Evolutionary conservation across 1,284 basidiomycete genomes (phyloP).

Genomic region (Ganoderma leucocontextum): DNA sequence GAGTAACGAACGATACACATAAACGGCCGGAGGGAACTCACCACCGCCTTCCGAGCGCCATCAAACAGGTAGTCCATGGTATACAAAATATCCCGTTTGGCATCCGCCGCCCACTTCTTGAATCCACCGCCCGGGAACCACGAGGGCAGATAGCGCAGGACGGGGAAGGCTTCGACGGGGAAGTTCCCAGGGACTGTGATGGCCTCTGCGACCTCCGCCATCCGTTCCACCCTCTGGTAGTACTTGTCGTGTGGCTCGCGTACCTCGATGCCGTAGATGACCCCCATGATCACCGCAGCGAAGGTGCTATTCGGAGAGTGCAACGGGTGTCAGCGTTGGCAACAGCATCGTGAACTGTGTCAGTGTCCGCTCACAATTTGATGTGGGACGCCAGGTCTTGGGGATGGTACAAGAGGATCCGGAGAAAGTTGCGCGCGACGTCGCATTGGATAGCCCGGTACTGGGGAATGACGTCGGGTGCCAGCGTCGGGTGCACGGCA

Average conservation of each 20-base stretch:
- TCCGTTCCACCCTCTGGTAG: slow-evolving; percentile 19
- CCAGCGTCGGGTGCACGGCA: slow-evolving; percentile 20
- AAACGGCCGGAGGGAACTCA: background rate
- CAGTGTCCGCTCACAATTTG: slow-evolving; percentile 22
- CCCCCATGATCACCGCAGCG: slow-evolving; percentile 40
- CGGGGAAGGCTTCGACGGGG: slow-evolving; percentile 25
- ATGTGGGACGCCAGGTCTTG: slow-evolving; percentile 24
- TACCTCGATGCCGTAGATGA: slow-evolving; percentile 45
- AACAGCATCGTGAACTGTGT: background rate
- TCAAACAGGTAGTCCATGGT: slow-evolving; percentile 25
- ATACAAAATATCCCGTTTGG: slow-evolving; percentile 17
- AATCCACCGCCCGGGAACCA: slow-evolving; percentile 29
- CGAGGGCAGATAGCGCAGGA: slow-evolving; percentile 21
- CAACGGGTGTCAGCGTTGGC: too few relatives aligned
- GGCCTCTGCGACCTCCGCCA: slow-evolving; percentile 23
- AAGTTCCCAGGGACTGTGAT: slow-evolving; percentile 28
- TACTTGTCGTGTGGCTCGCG: slow-evolving; percentile 34
- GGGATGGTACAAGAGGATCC: slow-evolving; percentile 18
- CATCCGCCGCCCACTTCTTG: slow-evolving; percentile 15
- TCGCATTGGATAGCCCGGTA: slow-evolving; percentile 17
- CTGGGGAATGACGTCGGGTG: slow-evolving; percentile 7
- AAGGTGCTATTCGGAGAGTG: slow-evolving; percentile 33
- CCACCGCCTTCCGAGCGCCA: slow-evolving; percentile 18
- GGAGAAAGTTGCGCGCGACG: slow-evolving; percentile 17
- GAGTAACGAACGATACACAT: background rate